Base-by-base conservation (phyloP, 768 basidiomycete species). In the Hydnum rufescens region DNA sequence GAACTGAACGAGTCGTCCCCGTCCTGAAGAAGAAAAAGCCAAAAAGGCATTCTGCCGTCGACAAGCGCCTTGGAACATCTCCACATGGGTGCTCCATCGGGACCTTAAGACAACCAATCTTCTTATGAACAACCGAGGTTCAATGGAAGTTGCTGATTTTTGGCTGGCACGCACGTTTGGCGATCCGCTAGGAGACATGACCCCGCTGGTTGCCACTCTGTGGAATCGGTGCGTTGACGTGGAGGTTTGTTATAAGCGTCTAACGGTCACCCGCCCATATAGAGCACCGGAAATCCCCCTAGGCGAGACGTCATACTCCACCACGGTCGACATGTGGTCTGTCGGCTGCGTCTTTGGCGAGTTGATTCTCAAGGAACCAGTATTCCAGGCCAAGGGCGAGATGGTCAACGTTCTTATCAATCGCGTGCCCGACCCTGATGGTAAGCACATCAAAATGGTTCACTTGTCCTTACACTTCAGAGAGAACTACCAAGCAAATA, bases 281-380 rank as follows among this genome's bases (percentile, higher is more conserved):
- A 95, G 90, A 36, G 86, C 92, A 4, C 95, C 95, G 2, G 95
- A 97, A 69, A 85, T 99, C 46, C 71, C 97, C 16, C 71, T 99
- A 26, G 95, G 93, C 8, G 87, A 86, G 8, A 84, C 78, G 54
- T 85, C 81, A 32, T 99, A 99, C 65, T 84, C 88, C 13, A 99
- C 93, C 19, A 82, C 92, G 0, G 77, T 99, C 53, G 95, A 99
- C 64, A 78, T 97, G 75, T 99, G 95, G 95, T 93, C 88, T 48
- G 88, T 95, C 5, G 95, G 95, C 4, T 99, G 95, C 70, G 96
- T 99, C 58, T 96, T 97, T 61, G 92, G 86, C 13, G 95, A 99
- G 64, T 71, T 99, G 47, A 76, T 99, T 60, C 71, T 93, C 58
- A 90, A 90, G 57, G 89, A 95, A 64, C 89, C 95, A 2, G 70